Evolutionary conservation across 1,284 basidiomycete species (phyloP).

Genomic region (Limonomyces culmigenus): DNA sequence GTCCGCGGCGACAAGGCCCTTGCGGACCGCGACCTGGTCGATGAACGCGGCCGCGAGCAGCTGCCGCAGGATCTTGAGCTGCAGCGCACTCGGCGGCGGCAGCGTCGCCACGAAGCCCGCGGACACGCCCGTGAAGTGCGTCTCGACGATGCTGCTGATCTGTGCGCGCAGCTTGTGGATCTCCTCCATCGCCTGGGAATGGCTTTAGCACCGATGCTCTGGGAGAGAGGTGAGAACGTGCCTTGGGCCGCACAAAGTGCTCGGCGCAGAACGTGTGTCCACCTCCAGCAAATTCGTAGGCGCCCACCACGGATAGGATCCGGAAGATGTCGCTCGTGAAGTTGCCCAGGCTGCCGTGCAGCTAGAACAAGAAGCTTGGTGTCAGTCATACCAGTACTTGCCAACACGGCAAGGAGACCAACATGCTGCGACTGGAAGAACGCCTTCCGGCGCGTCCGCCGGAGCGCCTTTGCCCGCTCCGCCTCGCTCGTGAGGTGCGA

Average conservation of each 20-base stretch:
- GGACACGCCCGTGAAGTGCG: conserved; percentile 47
- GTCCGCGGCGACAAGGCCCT: conserved; percentile 59
- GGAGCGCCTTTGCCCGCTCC: conserved; percentile 49
- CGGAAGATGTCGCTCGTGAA: conserved; percentile 84
- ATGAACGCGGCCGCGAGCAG: conserved; percentile 84
- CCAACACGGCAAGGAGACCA: conserved; percentile 8
- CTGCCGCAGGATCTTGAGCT: conserved; percentile 85
- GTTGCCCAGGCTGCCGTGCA: conserved; percentile 68
- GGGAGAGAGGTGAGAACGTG: no score
- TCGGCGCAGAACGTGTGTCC: conserved; percentile 69
- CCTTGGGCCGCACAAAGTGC: conserved; percentile 89
- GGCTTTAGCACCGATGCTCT: no score
- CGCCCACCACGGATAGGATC: conserved; percentile 82
- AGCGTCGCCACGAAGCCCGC: conserved; percentile 44
- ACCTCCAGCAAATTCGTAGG: conserved; percentile 85
- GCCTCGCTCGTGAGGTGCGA: conserved; percentile 40
- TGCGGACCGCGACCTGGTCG: conserved; percentile 89
- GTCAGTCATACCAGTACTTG: conserved; percentile 2
- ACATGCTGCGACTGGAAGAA: conserved; percentile 76
- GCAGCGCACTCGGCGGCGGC: conserved; percentile 54
- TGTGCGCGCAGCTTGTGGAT: conserved; percentile 94
- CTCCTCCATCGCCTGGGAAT: conserved; percentile 85
- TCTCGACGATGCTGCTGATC: conserved; percentile 67
- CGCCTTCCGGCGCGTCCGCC: conserved; percentile 44
- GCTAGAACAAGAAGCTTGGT: conserved; percentile 25